A percentile compares a stretch with the other conserved stretches of the same genome.
Evolutionary conservation across 2,329 filamentous ascomycete genomes (phyloP).

Genomic region (Penicillium sp.): DNA sequence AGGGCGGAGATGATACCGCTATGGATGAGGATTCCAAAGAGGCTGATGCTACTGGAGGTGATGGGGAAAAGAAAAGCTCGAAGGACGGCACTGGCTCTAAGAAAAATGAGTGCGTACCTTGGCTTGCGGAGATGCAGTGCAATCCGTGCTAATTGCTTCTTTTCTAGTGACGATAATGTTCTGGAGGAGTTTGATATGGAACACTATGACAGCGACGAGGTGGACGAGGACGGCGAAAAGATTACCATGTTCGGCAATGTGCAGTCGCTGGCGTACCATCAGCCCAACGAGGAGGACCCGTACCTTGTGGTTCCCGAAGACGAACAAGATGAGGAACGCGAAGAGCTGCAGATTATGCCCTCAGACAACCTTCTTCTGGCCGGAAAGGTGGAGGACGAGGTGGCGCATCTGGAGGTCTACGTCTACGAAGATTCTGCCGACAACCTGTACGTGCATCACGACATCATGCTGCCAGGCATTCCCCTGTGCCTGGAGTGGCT

Average conservation of each 20-base stretch:
- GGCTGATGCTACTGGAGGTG: conserved; percentile 25
- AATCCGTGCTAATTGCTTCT: conserved; percentile 12
- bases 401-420: conserved; percentile 94
- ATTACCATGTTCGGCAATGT: conserved; percentile 95
- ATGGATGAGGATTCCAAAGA: conserved; percentile 44
- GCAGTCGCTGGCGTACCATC: conserved; percentile 89
- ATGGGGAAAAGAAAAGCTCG: conserved; percentile 23
- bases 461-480: conserved; percentile 97
- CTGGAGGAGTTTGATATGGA: conserved; percentile 95
- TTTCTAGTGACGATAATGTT: conserved; percentile 69
- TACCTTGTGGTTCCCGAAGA: conserved; percentile 86
- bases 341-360: conserved; percentile 88
- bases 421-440: conserved; percentile 94
- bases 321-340: conserved; percentile 82
- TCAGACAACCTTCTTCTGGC: conserved; percentile 91
- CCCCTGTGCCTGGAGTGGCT: conserved; percentile 95
- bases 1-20: conserved; percentile 41
- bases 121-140: not conserved
- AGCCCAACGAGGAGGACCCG: conserved; percentile 89
- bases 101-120: conserved; percentile 21
- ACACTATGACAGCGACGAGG: conserved; percentile 84
- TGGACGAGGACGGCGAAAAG: conserved; percentile 63
- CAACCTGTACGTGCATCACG: conserved; percentile 98
- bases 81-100: conserved; percentile 19
- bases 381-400: conserved; percentile 93